phyloP scores from a whole-genome alignment of 2,329 filamentous ascomycete genomes.

The Aspergillus sp. region DNA sequence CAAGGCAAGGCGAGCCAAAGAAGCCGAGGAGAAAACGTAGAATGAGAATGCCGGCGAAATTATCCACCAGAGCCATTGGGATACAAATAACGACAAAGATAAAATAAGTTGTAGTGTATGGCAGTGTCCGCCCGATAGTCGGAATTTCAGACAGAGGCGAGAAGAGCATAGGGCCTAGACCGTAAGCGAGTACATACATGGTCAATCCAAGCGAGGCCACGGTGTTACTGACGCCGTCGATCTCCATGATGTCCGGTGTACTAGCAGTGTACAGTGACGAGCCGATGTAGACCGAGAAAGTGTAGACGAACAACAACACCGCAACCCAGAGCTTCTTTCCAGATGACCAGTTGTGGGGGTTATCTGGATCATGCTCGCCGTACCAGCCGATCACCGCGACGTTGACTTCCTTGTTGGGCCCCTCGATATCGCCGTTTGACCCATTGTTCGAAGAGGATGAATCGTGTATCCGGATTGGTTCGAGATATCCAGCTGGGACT shows the following conservation, averaged over 20 bases:
- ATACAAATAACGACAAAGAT: not conserved
- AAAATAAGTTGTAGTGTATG: not conserved
- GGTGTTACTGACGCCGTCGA: not conserved
- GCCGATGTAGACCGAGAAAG: not conserved
- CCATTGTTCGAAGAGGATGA: too few relatives aligned
- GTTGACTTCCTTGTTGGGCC: too few relatives aligned
- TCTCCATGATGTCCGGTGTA: not conserved
- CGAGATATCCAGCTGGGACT: too few relatives aligned
- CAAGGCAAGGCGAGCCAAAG: constrained; percentile 41
- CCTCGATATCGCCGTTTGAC: too few relatives aligned
- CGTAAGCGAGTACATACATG: not conserved
- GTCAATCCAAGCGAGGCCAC: not conserved
- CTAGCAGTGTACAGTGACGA: not conserved
- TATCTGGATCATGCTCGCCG: constrained; percentile 21
- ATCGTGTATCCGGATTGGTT: too few relatives aligned
- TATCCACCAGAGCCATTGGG: not conserved
- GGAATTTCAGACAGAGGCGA: not conserved
- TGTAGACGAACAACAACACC: not conserved
- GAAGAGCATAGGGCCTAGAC: not conserved
- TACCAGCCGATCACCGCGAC: not conserved
- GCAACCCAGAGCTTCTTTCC: constrained; percentile 27
- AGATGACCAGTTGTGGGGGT: constrained; percentile 35
- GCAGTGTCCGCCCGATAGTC: not conserved
- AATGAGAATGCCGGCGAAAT: constrained; percentile 39
- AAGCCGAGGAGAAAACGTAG: constrained; percentile 54